Evolutionary conservation across 768 basidiomycete genomes (phyloP).

Genomic region (Infundibulicybe gibba): DNA sequence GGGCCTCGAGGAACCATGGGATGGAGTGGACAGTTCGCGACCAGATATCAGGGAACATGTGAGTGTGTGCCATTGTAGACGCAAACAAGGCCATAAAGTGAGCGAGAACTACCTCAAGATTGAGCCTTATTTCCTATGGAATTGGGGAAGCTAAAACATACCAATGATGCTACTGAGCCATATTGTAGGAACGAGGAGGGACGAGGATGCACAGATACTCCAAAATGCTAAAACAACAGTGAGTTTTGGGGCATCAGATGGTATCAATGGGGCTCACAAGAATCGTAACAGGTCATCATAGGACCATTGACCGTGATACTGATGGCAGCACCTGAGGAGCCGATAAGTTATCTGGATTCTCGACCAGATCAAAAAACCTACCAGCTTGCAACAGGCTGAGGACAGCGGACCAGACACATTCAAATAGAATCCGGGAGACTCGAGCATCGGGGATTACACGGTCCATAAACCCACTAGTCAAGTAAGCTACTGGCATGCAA

Average conservation of each 20-base stretch:
- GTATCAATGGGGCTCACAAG: conserved; percentile 23
- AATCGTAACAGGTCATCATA: conserved; percentile 16
- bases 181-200: conserved; percentile 39
- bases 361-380: conserved; percentile 17
- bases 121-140: not conserved
- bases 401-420: conserved; percentile 53
- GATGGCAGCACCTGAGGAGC: conserved; percentile 42
- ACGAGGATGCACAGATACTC: conserved; percentile 43
- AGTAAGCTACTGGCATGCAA: not conserved
- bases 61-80: conserved; percentile 40
- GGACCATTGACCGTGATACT: conserved; percentile 41
- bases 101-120: conserved; percentile 31
- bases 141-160: conserved; percentile 21
- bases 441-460: conserved; percentile 28
- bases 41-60: conserved; percentile 48
- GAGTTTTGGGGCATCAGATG: conserved; percentile 1
- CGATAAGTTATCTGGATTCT: not conserved
- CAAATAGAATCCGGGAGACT: conserved; percentile 42
- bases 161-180: conserved; percentile 48
- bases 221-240: conserved; percentile 27
- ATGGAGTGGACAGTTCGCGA: conserved; percentile 43
- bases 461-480: conserved; percentile 32
- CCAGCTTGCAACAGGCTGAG: conserved; percentile 50
- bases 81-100: conserved; percentile 56
- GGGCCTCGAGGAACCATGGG: conserved; percentile 50